A percentile compares a stretch with the other conserved stretches of the same genome.
Conservation (phyloP, 148 eudicot genomes). For the Chenopodium quinoa region DNA sequence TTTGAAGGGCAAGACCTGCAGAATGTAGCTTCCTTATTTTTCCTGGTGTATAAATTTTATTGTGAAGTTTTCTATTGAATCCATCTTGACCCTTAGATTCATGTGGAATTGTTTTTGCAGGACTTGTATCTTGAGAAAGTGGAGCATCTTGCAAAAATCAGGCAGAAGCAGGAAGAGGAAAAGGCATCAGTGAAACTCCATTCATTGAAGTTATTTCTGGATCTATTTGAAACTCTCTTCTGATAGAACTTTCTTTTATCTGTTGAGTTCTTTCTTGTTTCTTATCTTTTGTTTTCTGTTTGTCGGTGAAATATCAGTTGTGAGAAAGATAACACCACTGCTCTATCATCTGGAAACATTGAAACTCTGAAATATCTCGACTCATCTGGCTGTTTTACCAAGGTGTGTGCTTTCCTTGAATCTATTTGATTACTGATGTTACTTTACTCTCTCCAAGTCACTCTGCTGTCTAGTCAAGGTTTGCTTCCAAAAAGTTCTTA, state of each 20-base stretch:
- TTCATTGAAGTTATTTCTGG: conserved; percentile 55
- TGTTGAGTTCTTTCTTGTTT: background rate
- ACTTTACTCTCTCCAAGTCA: background rate
- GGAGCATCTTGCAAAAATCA: conserved; percentile 61
- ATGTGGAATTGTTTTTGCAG: conserved; percentile 33
- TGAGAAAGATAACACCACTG: conserved; percentile 25
- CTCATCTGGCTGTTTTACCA: conserved; percentile 35
- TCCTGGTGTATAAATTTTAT: conserved; percentile 8
- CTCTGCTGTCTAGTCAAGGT: background rate
- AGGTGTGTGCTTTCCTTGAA: conserved; percentile 35
- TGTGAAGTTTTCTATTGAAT: conserved; percentile 12
- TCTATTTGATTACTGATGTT: background rate
- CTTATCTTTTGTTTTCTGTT: conserved; percentile 8
- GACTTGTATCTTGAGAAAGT: conserved; percentile 55
- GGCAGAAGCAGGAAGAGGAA: conserved; percentile 76
- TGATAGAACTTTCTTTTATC: conserved; percentile 1
- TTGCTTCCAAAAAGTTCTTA: background rate
- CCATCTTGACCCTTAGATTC: conserved; percentile 1
- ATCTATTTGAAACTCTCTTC: background rate
- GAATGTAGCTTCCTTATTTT: background rate
- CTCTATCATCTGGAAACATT: conserved; percentile 32
- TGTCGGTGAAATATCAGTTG: conserved; percentile 30
- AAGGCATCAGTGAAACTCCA: conserved; percentile 70
- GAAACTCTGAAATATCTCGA: conserved; percentile 52
- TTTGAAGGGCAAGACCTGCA: conserved; percentile 12